These are phyloP conservation scores for Neurospora discreta DNA, from an alignment of 495 filamentous ascomycete genomes.

Conservation along the genomic window DNA sequence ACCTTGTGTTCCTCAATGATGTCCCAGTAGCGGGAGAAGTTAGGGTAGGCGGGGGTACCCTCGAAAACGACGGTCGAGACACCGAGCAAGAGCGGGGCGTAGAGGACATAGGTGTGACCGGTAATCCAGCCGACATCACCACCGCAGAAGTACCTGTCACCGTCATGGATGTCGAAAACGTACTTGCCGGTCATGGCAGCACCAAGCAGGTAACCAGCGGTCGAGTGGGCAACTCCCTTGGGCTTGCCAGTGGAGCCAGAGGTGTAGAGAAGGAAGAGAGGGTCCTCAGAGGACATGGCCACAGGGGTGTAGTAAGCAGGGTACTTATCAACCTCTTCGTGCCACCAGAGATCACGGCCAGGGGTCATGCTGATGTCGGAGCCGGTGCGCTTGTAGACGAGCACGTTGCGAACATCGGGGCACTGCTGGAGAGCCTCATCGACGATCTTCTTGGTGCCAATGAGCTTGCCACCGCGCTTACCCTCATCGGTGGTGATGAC, in stretches of 20 bases:
- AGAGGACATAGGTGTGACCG: constrained; percentile 98
- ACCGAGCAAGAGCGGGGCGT: constrained; percentile 86
- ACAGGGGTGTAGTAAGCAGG: constrained; percentile 82
- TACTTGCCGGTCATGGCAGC: constrained; percentile 94
- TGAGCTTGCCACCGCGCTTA: constrained; percentile 93
- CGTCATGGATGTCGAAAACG: constrained; percentile 94
- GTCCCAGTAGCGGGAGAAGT: constrained; percentile 98
- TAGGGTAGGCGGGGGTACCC: constrained; percentile 92
- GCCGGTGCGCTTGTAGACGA: constrained; percentile 94
- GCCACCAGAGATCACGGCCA: constrained; percentile 94
- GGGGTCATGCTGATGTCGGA: constrained; percentile 82
- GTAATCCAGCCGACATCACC: constrained; percentile 99
- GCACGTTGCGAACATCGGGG: constrained; percentile 71
- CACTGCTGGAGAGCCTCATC: constrained; percentile 97
- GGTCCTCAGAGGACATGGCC: constrained; percentile 83
- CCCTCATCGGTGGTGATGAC: constrained; percentile 97
- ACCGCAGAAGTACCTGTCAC: constrained; percentile 91
- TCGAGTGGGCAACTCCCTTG: constrained; percentile 98
- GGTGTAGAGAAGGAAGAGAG: constrained; percentile 94
- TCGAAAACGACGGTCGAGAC: constrained; percentile 97
- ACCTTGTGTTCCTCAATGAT: constrained; percentile 91
- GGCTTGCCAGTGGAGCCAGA: constrained; percentile 97
- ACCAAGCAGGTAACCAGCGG: constrained; percentile 84
- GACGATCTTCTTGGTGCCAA: constrained; percentile 98
- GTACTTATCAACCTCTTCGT: constrained; percentile 94